Percentiles rank a stretch among this genome's conserved stretches.
phyloP scores from a whole-genome alignment of 495 filamentous ascomycete genomes.

The Penicillium fimorum region DNA sequence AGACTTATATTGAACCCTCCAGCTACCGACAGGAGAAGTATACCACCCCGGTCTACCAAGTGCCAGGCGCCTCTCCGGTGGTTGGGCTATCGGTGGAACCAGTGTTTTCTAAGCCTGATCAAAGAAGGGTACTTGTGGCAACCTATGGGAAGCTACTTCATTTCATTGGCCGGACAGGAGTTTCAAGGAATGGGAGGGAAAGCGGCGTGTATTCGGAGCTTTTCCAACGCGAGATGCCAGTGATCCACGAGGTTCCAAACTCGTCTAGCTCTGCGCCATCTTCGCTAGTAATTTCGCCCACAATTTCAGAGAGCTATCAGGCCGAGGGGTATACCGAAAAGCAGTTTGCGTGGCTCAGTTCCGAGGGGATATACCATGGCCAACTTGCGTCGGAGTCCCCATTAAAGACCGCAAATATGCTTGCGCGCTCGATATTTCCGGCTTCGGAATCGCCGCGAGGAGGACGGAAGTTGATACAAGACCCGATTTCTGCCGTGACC shows the following conservation, averaged over 20 bases:
- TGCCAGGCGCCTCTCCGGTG: constrained; percentile 70
- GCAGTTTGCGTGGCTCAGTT: constrained; percentile 85
- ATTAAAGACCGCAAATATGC: constrained; percentile 72
- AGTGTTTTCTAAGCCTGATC: constrained; percentile 63
- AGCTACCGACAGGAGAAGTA: constrained; percentile 93
- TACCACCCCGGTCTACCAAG: constrained; percentile 73
- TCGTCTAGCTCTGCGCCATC: constrained; percentile 58
- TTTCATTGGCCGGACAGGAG: constrained; percentile 70
- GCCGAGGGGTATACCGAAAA: constrained; percentile 56
- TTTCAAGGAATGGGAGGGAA: constrained; percentile 62
- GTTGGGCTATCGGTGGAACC: constrained; percentile 79
- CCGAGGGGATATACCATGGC: constrained; percentile 86
- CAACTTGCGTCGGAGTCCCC: constrained; percentile 55
- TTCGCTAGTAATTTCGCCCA: constrained; percentile 71
- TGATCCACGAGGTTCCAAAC: constrained; percentile 63
- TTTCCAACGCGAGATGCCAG: constrained; percentile 81
- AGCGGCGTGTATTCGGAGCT: constrained; percentile 82
- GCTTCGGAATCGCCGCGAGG: constrained; percentile 61
- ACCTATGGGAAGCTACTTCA: constrained; percentile 74
- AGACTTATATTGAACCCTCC: constrained; percentile 90
- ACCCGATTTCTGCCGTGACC: constrained; percentile 74
- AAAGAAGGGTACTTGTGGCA: constrained; percentile 71
- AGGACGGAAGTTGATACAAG: constrained; percentile 61
- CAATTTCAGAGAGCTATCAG: constrained; percentile 50
- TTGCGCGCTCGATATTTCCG: constrained; percentile 69